Base-by-base conservation (phyloP, 345 rosid species). In the Cardamine resedifolia region DNA sequence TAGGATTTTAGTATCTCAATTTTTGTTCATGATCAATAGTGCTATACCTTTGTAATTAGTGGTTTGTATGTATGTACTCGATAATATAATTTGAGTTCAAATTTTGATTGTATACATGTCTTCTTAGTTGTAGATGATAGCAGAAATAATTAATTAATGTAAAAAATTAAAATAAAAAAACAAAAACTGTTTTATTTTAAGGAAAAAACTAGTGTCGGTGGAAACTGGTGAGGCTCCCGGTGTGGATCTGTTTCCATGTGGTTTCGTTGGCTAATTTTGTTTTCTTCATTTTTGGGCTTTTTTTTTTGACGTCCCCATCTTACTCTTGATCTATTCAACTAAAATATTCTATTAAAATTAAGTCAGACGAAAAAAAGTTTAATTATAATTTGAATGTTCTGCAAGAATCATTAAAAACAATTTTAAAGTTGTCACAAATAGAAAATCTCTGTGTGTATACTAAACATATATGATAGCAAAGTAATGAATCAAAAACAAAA, bases 201-300 rank as follows among this genome's bases (percentile, higher is more conserved):
- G 21, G n/a, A 2, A 50, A 65, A 50, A 50, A 50, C 23, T 34
- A 50, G 49, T 70, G 74, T 70, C 74, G 74, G 74, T 70, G 74
- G 74, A 10, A 58, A 58, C 7, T 70, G 11, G 36, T 33, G 58
- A 58, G 56, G 34, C 33, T 30, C 57, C 24, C 4, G 47, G 36
- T 61, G 27, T 61, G 58, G 65, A 47, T 70, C 66, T 58, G 58
- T 48, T 47, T 30, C 49, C 66, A 70, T 58, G 66, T 70, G 74
- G 27, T 70, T 70, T 47, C 48, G 58, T 47, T 70, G 58, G 66
- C 23, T 34, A 26, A 48, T 33, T 48, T 34, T 70, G 43, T 57
- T 69, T 44, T 69, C 34, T 28, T 43, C 63, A 41, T 21, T 18
- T 39, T 19, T 39, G 27, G n/a, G n/a, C n/a, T n/a, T n/a, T n/a